Evolutionary conservation across 148 eudicot species (phyloP).

Genomic region (Agrostemma githago): DNA sequence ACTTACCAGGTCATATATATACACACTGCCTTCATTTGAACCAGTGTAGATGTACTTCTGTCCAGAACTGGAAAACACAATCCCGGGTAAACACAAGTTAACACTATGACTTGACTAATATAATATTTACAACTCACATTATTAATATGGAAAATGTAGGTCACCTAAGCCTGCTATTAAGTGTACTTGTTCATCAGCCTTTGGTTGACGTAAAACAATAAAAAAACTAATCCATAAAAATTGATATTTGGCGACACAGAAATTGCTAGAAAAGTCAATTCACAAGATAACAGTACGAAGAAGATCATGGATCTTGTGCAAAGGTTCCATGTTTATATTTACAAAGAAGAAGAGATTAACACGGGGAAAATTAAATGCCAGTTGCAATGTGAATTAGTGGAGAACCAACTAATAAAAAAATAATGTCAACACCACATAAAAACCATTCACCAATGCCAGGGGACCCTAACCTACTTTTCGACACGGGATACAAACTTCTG

Average conservation of each 20-base stretch:
- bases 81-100: neutral
- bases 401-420: neutral
- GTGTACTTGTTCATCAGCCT: neutral
- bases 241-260: neutral
- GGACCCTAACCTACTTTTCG: neutral
- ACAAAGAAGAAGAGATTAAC: neutral
- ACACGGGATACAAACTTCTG: neutral
- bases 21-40: constrained; percentile 58
- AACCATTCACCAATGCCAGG: neutral
- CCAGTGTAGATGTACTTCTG: constrained; percentile 86
- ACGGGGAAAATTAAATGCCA: neutral
- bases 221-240: neutral
- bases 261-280: neutral
- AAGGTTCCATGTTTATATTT: neutral
- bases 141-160: neutral
- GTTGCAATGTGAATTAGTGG: neutral
- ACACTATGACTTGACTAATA: neutral
- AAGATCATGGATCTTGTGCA: neutral
- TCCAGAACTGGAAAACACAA: constrained; percentile 60
- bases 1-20: constrained; percentile 75
- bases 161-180: neutral
- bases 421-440: neutral
- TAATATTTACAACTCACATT: neutral
- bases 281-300: neutral
- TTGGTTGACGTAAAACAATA: neutral